Evolutionary conservation across 805 yeast species (phyloP), one percentile per base, ranked within the genome.

Genomic region (Kluyveromyces aestuarii): DNA sequence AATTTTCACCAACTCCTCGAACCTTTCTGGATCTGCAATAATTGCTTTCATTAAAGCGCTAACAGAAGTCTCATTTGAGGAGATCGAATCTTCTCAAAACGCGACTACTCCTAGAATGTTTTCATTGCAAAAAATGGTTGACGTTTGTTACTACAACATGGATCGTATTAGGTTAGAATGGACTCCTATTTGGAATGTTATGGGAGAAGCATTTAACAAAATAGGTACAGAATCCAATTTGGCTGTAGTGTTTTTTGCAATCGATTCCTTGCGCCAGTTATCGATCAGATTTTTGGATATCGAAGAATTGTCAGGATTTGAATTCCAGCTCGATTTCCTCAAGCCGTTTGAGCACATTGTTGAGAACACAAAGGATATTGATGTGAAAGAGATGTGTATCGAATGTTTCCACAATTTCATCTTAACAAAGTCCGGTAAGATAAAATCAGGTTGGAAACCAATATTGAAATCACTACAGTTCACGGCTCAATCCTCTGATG

Each of bases 91-190:
- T 0, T 84, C 95, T 1, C 90, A 89, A 7, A 81, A 80, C 59
- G 82, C 90, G 41, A 72, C 76, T 7, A 81, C 87, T 52, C 99
- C 98, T 37, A 75, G 99, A 63, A 83, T 88, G 68, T 95, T 87
- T 62, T 87, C 98, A 0, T 70, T 93, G 53, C 98, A 89, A 62
- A 93, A 93, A 63, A 86, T 93, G 75, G 96, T 93, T 46, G 99
- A 95, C 67, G 95, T 93, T 40, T 91, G 97, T 68, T 91, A 93
- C 67, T 93, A 95, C 72, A 95, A 95, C 64, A 93, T 93, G 97
- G 81, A 81, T 45, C 85, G 99, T 72, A 90, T 93, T 58, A 80
- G 96, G 65, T 82, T 93, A 52, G 96, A 95, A 68, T 93, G 99
- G 97, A 80, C 96, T 6, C 91, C 87, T 48, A 73, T 93, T 50